These are phyloP conservation scores for Sabuloglossum arenarium DNA, from an alignment of 495 filamentous ascomycete genomes.

Conservation along the genomic window DNA sequence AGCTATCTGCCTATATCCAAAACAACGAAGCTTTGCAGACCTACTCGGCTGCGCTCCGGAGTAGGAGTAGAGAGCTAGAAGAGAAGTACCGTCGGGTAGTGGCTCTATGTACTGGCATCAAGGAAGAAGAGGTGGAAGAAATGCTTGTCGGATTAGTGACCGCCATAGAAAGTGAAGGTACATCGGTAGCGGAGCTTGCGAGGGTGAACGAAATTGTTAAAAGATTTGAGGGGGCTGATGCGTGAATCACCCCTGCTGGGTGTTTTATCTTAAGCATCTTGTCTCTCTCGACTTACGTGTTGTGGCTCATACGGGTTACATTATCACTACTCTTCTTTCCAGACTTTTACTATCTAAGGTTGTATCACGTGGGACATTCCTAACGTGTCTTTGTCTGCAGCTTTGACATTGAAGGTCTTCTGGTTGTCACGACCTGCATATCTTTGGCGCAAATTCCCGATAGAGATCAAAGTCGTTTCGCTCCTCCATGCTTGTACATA, in stretches of 20 bases:
- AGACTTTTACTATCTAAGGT: too few relatives aligned
- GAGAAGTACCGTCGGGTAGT: constrained; percentile 49
- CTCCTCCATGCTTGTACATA: neutral
- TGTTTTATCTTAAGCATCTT: neutral
- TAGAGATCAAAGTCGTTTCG: neutral
- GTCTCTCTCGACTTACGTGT: neutral
- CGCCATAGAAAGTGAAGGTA: constrained; percentile 55
- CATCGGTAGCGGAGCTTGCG: constrained; percentile 39
- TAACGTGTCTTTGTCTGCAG: neutral
- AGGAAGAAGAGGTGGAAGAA: constrained; percentile 41
- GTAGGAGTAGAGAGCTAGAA: constrained; percentile 43
- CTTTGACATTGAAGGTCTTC: neutral
- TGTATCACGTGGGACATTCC: neutral
- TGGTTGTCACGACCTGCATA: neutral
- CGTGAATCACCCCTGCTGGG: neutral
- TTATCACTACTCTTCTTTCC: too few relatives aligned
- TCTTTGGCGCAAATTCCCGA: neutral
- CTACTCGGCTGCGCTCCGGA: constrained; percentile 29
- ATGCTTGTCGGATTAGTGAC: constrained; percentile 35
- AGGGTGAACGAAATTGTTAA: constrained; percentile 52
- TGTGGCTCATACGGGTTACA: too few relatives aligned
- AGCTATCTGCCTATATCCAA: constrained; percentile 24
- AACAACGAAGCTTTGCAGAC: constrained; percentile 24
- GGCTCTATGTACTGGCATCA: constrained; percentile 42
- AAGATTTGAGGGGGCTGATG: constrained; percentile 32